Evolutionary conservation across 345 rosid species (phyloP).

Genomic region (Ceriops zippeliana): DNA sequence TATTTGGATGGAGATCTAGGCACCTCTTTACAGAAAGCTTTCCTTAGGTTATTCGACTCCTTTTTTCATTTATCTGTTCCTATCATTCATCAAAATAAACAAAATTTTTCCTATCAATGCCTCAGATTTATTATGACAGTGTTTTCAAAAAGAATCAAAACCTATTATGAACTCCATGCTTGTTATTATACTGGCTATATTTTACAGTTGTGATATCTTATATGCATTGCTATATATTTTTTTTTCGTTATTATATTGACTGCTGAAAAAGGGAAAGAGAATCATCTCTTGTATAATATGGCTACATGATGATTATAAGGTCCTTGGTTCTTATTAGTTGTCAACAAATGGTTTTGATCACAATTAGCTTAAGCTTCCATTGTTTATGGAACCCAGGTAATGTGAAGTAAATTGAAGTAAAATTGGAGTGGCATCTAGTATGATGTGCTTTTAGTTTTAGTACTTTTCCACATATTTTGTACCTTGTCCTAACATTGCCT

Average conservation of each 20-base stretch:
- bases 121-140: too few species aligned
- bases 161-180: too few species aligned
- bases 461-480: neutral
- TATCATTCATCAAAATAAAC: too few species aligned
- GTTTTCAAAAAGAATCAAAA: too few species aligned
- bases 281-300: too few species aligned
- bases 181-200: too few species aligned
- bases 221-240: too few species aligned
- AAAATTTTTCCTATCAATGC: too few species aligned
- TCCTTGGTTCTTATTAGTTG: neutral
- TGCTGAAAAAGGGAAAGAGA: too few species aligned
- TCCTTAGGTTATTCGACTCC: constrained; percentile 55
- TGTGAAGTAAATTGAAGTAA: neutral
- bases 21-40: constrained; percentile 64
- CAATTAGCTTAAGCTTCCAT: neutral
- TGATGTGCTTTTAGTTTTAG: neutral
- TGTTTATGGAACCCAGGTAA: neutral
- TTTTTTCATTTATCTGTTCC: neutral
- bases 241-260: too few species aligned
- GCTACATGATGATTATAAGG: neutral
- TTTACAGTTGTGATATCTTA: too few species aligned
- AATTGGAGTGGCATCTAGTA: neutral
- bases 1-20: constrained; percentile 68
- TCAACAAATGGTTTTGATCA: neutral
- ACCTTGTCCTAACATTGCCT: neutral